Base-by-base conservation (phyloP, 306 rosid species). In the Lagenaria siceraria region DNA sequence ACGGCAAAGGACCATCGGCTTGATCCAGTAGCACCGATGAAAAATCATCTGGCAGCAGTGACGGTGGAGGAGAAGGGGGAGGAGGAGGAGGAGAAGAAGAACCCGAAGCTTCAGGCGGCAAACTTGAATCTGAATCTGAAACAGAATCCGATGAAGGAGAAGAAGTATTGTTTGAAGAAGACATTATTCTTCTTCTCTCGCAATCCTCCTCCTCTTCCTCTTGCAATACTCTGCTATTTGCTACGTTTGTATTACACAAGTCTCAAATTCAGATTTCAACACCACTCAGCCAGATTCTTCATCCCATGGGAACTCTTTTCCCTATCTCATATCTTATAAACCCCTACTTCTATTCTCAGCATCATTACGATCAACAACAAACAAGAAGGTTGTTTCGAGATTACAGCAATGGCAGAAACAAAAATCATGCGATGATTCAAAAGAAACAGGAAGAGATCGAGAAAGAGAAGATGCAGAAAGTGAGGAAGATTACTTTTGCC, bases 161-260 rank as follows among this genome's bases (percentile, higher is more conserved):
- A 59, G 79, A 59, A 59, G 71, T 56, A 25, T 42, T 29, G 33
- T 58, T 40, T 76, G 71, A 76, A 76, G 79, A 76, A 76, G 79
- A 60, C 31, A 24, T 55, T 24, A 17, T 58, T 56, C 49, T 46
- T 33, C 73, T 25, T 59, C 77, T 55, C 43, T 48, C 43, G 27
- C 10, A 31, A 49, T 54, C 48, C 40, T 35, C 77, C 60, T 73
- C 43, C 60, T 25, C 24, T 49, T 72, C 31, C 33, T 48, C 36
- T 15, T 8, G n/a, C 38, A 29, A 35, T 8, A 1, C 77, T 8
- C 42, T 10, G 46, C 25, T 2, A 58, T 54, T 75, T 33, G 19
- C 42, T 0, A 3, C 18, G 19, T 33, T 7, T 40, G 21, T 33
- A 10, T 36, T 36, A 19, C 4, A 74, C 49, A 9, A 61, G 14